These are phyloP conservation scores for Friedmanniomyces simplex DNA, from an alignment of 495 filamentous ascomycete genomes.

Conservation along the genomic window DNA sequence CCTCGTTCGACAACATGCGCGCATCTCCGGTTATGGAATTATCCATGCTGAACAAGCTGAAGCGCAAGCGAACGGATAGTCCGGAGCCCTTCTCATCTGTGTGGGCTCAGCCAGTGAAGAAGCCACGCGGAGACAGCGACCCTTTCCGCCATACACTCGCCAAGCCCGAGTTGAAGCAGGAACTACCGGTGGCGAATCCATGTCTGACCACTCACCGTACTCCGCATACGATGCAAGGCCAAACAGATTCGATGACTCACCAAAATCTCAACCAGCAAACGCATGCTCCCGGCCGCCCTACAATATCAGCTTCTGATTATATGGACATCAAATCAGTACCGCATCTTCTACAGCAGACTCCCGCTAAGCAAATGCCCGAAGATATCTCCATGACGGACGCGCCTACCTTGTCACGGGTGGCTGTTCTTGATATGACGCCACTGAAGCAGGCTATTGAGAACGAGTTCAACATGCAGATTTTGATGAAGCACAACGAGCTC, in stretches of 20 bases:
- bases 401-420: conserved; percentile 4
- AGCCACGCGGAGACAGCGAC: not conserved
- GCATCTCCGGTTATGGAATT: conserved; percentile 30
- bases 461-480: conserved; percentile 82
- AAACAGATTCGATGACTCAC: not conserved
- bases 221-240: not conserved
- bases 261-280: not conserved
- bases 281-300: not conserved
- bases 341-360: not conserved
- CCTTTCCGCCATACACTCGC: conserved; percentile 1
- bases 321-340: not conserved
- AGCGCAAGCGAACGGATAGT: conserved; percentile 28
- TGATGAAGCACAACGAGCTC: conserved; percentile 88
- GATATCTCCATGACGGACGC: conserved; percentile 8
- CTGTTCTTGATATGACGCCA: conserved; percentile 19
- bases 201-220: not conserved
- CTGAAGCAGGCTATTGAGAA: conserved; percentile 66
- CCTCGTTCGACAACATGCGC: conserved; percentile 26
- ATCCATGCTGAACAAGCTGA: conserved; percentile 28
- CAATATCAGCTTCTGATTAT: not conserved
- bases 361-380: not conserved
- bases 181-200: not conserved
- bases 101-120: conserved; percentile 23
- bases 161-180: not conserved
- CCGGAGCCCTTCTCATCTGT: conserved; percentile 20